Evolutionary conservation across 2,329 filamentous ascomycete genomes (phyloP), one percentile per base, ranked within the genome.

Genomic region (Ascochyta fabae): DNA sequence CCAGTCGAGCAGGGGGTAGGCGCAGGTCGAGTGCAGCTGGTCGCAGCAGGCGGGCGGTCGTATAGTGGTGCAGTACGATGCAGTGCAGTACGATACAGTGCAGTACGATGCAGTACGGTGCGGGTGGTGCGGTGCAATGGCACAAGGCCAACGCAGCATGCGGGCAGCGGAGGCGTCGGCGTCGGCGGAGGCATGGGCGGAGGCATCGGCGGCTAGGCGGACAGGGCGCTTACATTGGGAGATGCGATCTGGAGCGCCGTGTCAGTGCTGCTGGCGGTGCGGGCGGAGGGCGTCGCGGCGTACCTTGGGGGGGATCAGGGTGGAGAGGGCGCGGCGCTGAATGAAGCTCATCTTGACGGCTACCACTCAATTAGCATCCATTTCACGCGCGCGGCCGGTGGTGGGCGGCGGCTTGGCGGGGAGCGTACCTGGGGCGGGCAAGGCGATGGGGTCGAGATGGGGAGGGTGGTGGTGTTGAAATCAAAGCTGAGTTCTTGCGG

Each of bases 221-320:
- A 49, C 38, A 53, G 49, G 42, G 58, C 59, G 84, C 88, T 80
- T 90, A 95, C 91, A 83, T 86, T 89, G 65, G 91, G 91, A 76
- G 90, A 93, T 71, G 91, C 90, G 77, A 95, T 85, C 90, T 93
- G 64, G 68, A 68, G 49, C 58, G 46, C 41, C 35, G 48, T 59
- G 68, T 83, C 75, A 83, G 80, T 58, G 58, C 47, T 33, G 47
- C 49, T 22, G 50, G 44, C 42, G 43, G 22, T 45, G 39, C 45
- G 41, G 51, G 56, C 57, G 49, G 56, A 48, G 39, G 54, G 38
- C 15, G 49, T 53, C 50, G 53, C 47, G 60, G 70, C 83, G 70
- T 84, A 96, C 94, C 92, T 99, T 99, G 76, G 96, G 95, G 72
- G 96, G 96, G 75, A 99, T 97, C 80, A 99, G 89, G 85, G 96